These are phyloP conservation scores for Fusarium lateritium DNA, from an alignment of 2,329 filamentous ascomycete genomes.

Conservation along the genomic window DNA sequence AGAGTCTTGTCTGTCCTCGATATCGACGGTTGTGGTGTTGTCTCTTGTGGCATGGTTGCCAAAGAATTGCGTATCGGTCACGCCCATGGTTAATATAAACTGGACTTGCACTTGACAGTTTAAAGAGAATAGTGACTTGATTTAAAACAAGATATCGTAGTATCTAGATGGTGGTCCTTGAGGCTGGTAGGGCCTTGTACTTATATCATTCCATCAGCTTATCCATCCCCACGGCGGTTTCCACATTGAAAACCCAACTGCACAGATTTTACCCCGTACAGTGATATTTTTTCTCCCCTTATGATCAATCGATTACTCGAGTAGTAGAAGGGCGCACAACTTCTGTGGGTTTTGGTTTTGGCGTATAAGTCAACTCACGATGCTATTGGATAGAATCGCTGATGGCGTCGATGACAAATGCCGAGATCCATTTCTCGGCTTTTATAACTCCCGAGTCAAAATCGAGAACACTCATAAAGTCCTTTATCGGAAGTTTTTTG, in stretches of 20 bases:
- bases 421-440: no score
- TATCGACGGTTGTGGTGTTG: conserved; percentile 7
- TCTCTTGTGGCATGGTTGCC: conserved; percentile 20
- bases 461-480: background rate
- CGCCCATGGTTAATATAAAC: conserved; percentile 23
- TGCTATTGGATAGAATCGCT: conserved; percentile 33
- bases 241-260: conserved; percentile 24
- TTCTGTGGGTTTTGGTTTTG: background rate
- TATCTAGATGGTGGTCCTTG: background rate
- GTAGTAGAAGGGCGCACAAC: conserved; percentile 1
- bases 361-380: conserved; percentile 11
- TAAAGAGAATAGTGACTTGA: background rate
- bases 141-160: background rate
- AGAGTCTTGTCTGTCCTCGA: conserved; percentile 31
- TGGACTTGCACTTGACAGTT: background rate
- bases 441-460: conserved; percentile 8
- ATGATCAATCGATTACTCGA: background rate
- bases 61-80: conserved; percentile 19
- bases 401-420: conserved; percentile 13
- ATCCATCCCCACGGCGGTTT: conserved; percentile 21
- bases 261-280: background rate
- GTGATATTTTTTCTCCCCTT: conserved; percentile 1
- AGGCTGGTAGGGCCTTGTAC: conserved; percentile 11
- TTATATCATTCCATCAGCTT: conserved; percentile 8
- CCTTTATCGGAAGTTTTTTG: conserved; percentile 14